Conservation (phyloP, 2,329 filamentous ascomycete species). For the Fusarium sterilihyphosum region DNA sequence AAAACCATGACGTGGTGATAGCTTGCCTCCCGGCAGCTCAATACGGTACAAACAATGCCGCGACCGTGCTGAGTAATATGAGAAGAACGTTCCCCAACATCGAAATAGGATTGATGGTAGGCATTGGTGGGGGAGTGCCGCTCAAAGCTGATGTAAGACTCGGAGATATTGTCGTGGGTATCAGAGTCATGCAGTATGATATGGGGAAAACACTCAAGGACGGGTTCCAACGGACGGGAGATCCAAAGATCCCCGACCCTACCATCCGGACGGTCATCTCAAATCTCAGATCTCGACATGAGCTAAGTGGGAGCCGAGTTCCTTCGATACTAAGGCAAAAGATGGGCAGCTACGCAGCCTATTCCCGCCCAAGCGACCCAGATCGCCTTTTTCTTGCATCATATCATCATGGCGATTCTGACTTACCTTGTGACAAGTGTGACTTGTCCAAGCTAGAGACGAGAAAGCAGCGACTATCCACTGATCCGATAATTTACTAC, state of each 20-base stretch:
- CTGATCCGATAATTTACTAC: fast-evolving
- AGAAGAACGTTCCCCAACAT: slow-evolving; percentile 54
- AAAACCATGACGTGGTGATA: slow-evolving; percentile 40
- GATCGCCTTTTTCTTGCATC: background rate
- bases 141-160: slow-evolving; percentile 35
- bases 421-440: fast-evolving
- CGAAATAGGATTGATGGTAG: slow-evolving; percentile 33
- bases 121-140: slow-evolving; percentile 36
- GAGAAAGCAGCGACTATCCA: fast-evolving
- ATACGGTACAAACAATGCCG: slow-evolving; percentile 35
- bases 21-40: slow-evolving; percentile 29
- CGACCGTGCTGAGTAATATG: slow-evolving; percentile 32
- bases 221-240: fast-evolving
- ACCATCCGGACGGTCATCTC: background rate
- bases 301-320: fast-evolving
- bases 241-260: fast-evolving
- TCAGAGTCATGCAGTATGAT: slow-evolving; percentile 42
- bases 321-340: background rate
- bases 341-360: fast-evolving
- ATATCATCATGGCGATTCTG: background rate
- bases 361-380: fast-evolving
- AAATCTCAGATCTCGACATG: background rate
- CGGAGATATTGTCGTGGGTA: slow-evolving; percentile 41
- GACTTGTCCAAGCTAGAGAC: fast-evolving
- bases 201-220: slow-evolving; percentile 1